A percentile compares a stretch with the other conserved stretches of the same genome.
Evolutionary conservation across 2,329 filamentous ascomycete species (phyloP).

Genomic region (Delphinella strobiligena): DNA sequence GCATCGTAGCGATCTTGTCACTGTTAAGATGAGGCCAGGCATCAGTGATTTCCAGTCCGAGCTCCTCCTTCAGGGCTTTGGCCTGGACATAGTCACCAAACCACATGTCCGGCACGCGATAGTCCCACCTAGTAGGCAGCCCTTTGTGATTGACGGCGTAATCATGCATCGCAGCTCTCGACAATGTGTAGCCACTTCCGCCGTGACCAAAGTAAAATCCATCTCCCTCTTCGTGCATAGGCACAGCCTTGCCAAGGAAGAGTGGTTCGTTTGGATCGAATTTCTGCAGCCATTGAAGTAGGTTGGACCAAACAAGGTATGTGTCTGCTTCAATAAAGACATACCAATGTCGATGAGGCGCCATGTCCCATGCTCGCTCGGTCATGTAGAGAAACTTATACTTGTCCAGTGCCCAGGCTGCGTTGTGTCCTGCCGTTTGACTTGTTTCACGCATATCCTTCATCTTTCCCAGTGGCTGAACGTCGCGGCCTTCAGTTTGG

Average conservation of each 20-base stretch:
- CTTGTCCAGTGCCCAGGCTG: constrained; percentile 35
- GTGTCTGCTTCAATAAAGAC: constrained; percentile 42
- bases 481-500: constrained; percentile 11
- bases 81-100: constrained; percentile 16
- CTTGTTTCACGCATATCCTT: constrained; percentile 8
- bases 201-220: constrained; percentile 14
- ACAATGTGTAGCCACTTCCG: constrained; percentile 16
- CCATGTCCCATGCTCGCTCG: constrained; percentile 33
- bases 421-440: constrained; percentile 10
- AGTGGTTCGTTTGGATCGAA: constrained; percentile 29
- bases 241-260: constrained; percentile 27
- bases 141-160: constrained; percentile 8
- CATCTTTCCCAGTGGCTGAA: constrained; percentile 9
- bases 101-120: constrained; percentile 12
- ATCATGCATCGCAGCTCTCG: constrained; percentile 12
- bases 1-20: constrained; percentile 12
- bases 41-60: constrained; percentile 12
- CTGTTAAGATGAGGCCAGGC: constrained; percentile 13
- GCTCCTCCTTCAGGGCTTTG: constrained; percentile 14
- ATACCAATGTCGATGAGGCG: constrained; percentile 36
- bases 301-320: constrained; percentile 27
- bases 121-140: constrained; percentile 14
- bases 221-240: constrained; percentile 9
- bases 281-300: constrained; percentile 34
- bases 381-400: constrained; percentile 43